Evolutionary conservation across 768 basidiomycete genomes (phyloP).

Genomic region (Termitomyces sp.): DNA sequence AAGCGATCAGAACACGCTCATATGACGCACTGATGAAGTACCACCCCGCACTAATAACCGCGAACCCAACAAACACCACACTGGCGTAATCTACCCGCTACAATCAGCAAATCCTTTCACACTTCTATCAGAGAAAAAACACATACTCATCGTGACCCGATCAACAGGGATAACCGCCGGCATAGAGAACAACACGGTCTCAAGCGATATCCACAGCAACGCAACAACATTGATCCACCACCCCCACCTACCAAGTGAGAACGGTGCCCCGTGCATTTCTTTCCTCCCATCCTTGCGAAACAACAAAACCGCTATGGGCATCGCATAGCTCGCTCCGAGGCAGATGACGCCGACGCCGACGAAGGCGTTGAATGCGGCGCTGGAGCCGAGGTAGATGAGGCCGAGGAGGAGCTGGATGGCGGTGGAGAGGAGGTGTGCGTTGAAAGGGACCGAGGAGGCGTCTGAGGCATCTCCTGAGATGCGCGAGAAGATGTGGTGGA

Average conservation of each 20-base stretch:
- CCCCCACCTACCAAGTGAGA: slow-evolving; percentile 40
- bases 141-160: slow-evolving; percentile 3
- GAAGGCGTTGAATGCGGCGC: slow-evolving; percentile 63
- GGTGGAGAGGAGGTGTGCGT: slow-evolving; percentile 56
- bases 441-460: slow-evolving; percentile 45
- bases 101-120: not conserved
- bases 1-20: not conserved
- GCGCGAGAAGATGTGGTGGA: slow-evolving; percentile 39
- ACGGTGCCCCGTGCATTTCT: slow-evolving; percentile 44
- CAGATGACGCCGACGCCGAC: slow-evolving; percentile 64
- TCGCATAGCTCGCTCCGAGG: slow-evolving; percentile 55
- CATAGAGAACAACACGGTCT: slow-evolving; percentile 65
- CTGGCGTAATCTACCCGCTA: slow-evolving; percentile 53
- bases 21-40: slow-evolving; percentile 46
- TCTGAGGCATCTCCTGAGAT: slow-evolving; percentile 30
- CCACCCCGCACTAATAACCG: slow-evolving; percentile 51
- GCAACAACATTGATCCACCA: slow-evolving; percentile 42
- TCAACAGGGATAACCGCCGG: slow-evolving; percentile 56
- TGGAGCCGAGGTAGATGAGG: slow-evolving; percentile 56
- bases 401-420: slow-evolving; percentile 53
- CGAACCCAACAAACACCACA: slow-evolving; percentile 63
- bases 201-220: slow-evolving; percentile 52
- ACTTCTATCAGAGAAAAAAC: not conserved
- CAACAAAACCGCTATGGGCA: slow-evolving; percentile 54
- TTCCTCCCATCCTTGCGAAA: slow-evolving; percentile 28